A percentile compares a stretch with the other conserved stretches of the same genome.
phyloP scores from a whole-genome alignment of 2,329 filamentous ascomycete genomes.

The Colletotrichum somersetense region DNA sequence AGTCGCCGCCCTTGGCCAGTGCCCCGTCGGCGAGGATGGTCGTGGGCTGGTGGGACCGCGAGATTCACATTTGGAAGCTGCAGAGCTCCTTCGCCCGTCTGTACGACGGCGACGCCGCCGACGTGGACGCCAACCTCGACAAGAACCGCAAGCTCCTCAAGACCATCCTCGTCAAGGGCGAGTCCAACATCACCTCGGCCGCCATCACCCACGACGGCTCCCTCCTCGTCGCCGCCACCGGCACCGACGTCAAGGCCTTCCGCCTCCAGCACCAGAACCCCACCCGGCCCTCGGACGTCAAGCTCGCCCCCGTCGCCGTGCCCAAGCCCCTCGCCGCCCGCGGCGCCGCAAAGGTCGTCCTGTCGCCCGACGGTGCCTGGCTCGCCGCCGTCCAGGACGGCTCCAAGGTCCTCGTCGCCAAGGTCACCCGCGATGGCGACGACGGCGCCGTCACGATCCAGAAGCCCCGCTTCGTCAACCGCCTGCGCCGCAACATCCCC shows the following conservation, averaged over 20 bases:
- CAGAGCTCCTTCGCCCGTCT: slow-evolving; percentile 61
- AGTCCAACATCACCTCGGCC: slow-evolving; percentile 85
- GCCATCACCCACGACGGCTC: slow-evolving; percentile 78
- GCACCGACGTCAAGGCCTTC: slow-evolving; percentile 82
- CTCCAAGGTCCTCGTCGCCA: slow-evolving; percentile 67
- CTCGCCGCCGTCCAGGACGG: slow-evolving; percentile 74
- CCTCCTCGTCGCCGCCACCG: slow-evolving; percentile 81
- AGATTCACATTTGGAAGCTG: slow-evolving; percentile 84
- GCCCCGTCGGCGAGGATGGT: slow-evolving; percentile 81
- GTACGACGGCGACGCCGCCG: slow-evolving; percentile 55
- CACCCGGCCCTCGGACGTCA: slow-evolving; percentile 69
- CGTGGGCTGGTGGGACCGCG: slow-evolving; percentile 92
- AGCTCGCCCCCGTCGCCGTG: slow-evolving; percentile 77
- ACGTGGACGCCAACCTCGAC: slow-evolving; percentile 57
- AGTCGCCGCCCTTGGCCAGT: slow-evolving; percentile 79
- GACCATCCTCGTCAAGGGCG: slow-evolving; percentile 76
- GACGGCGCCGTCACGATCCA: slow-evolving; percentile 42
- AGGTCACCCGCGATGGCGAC: slow-evolving; percentile 50
- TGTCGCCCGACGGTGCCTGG: slow-evolving; percentile 80
- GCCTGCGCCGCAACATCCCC: slow-evolving; percentile 66
- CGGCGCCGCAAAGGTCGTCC: slow-evolving; percentile 77
- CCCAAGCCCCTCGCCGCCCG: slow-evolving; percentile 66
- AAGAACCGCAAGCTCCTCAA: slow-evolving; percentile 75
- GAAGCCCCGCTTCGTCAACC: slow-evolving; percentile 60
- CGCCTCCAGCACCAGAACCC: slow-evolving; percentile 68